These are phyloP conservation scores for Pythium apleroticum DNA, from an alignment of 352 stramenopile genomes.

Conservation along the genomic window DNA sequence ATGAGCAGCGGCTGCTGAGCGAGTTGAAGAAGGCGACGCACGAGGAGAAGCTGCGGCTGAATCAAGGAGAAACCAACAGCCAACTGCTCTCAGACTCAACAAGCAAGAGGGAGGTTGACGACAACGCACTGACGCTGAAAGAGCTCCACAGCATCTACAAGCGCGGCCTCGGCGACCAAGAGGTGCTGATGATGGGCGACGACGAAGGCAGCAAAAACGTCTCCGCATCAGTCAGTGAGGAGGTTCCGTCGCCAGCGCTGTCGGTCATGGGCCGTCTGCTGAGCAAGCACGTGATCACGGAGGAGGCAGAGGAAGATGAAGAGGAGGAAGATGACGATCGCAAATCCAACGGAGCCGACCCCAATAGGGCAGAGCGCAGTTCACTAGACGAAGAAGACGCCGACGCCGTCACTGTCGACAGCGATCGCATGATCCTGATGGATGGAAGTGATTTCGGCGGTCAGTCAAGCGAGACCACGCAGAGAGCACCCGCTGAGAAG, in stretches of 20 bases:
- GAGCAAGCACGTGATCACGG: slow-evolving; percentile 45
- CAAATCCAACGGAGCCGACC: background rate
- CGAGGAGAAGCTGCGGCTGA: slow-evolving; percentile 20
- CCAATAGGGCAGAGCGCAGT: background rate
- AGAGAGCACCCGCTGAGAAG: background rate
- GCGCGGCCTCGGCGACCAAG: slow-evolving; percentile 70
- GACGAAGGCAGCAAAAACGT: slow-evolving; percentile 11
- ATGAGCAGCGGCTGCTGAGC: slow-evolving; percentile 7
- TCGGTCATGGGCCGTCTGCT: slow-evolving; percentile 51
- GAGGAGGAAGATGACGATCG: slow-evolving; percentile 30
- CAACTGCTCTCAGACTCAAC: background rate
- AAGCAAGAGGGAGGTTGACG: background rate
- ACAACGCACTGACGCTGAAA: slow-evolving; percentile 47
- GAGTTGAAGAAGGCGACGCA: slow-evolving; percentile 19
- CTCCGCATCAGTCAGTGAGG: background rate
- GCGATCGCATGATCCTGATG: slow-evolving; percentile 13
- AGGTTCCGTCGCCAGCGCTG: background rate
- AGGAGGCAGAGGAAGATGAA: slow-evolving; percentile 32
- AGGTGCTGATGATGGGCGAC: slow-evolving; percentile 50
- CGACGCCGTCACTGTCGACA: slow-evolving; percentile 5
- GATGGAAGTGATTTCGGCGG: background rate
- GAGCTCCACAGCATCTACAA: slow-evolving; percentile 85
- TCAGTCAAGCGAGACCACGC: background rate
- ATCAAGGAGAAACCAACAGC: background rate
- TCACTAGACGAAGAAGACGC: slow-evolving; percentile 15